Evolutionary conservation across 306 rosid species (phyloP), one percentile per base, ranked within the genome.

Genomic region (Purshia tridentata): DNA sequence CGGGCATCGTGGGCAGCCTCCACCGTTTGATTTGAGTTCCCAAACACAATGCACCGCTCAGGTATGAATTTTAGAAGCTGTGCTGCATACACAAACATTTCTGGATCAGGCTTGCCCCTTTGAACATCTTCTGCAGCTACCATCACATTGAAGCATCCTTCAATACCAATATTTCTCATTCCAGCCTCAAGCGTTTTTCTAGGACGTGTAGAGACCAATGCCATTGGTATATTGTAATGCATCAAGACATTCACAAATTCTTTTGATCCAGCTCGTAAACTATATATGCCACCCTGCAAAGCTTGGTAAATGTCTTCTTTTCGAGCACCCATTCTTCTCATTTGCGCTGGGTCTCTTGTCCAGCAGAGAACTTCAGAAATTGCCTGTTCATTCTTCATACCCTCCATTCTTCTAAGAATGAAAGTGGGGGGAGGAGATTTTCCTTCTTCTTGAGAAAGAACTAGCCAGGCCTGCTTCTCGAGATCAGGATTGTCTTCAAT

Each of bases 331-430:
- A 94, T 88, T 81, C 93, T 87, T 84, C 91, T 88, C 58, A 88
- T 5, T 70, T 91, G 89, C 0, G 81, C 67, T 4, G 89, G 89
- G 75, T 94, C 98, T 83, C 99, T 85, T 3, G 96, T 87, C 99
- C 99, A 94, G 85, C 99, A 94, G n/a, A 94, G 83, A 60, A 94
- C 99, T 68, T 94, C 98, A 4, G 97, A 94, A 69, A 91, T 90
- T 0, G 93, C 98, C 50, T 94, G 99, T 46, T 94, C 99, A 51
- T 86, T 91, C 90, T 94, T 94, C 99, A 94, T 94, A 22, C 99
- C 99, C 74, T 90, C 93, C 23, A 94, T 77, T 77, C 96, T 89
- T 85, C 83, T 90, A 20, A 94, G 94, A 9, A 82, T 56, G 49
- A 94, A 94, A 4, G 92, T 79, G 0, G 84, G 95, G 18, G 98